These are phyloP conservation scores for Xerocomus amazonicus DNA, from an alignment of 1,284 basidiomycete genomes.

Conservation along the genomic window DNA sequence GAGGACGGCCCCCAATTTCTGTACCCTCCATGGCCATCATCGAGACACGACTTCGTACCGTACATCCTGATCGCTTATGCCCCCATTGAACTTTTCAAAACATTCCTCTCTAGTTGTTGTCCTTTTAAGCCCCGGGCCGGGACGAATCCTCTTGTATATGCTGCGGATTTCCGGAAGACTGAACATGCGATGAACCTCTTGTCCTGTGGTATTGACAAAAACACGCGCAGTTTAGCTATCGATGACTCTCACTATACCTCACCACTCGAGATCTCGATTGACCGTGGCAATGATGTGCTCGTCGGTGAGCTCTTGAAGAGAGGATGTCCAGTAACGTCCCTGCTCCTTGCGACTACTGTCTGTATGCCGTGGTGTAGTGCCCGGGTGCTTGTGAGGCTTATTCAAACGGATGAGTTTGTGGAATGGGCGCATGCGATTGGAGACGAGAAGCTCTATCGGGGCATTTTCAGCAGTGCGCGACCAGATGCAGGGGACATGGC, in stretches of 20 bases:
- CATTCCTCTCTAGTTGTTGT: neutral
- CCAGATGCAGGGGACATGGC: neutral
- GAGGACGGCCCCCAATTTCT: neutral
- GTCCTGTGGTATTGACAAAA: neutral
- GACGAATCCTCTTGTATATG: constrained; percentile 4
- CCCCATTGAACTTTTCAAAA: neutral
- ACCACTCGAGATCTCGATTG: constrained; percentile 3
- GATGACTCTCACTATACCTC: neutral
- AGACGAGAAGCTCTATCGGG: neutral
- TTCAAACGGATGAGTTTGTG: neutral
- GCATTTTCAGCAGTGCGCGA: constrained; percentile 2
- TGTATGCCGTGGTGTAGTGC: constrained; percentile 4
- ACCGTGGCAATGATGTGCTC: neutral
- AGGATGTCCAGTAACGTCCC: neutral
- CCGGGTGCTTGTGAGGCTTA: neutral
- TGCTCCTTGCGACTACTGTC: neutral
- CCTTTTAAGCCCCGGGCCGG: neutral
- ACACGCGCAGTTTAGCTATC: neutral
- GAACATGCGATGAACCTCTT: neutral
- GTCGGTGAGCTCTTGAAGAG: constrained; percentile 1
- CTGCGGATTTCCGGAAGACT: constrained; percentile 1
- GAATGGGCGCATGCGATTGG: constrained; percentile 1
- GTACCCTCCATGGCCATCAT: constrained; percentile 4
- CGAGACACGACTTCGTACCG: neutral
- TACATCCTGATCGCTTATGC: constrained; percentile 2